Percentiles rank a stretch among this genome's conserved stretches.
Conservation (phyloP, 1,139 yeast genomes). For the Debaryomyces subglobosus region DNA sequence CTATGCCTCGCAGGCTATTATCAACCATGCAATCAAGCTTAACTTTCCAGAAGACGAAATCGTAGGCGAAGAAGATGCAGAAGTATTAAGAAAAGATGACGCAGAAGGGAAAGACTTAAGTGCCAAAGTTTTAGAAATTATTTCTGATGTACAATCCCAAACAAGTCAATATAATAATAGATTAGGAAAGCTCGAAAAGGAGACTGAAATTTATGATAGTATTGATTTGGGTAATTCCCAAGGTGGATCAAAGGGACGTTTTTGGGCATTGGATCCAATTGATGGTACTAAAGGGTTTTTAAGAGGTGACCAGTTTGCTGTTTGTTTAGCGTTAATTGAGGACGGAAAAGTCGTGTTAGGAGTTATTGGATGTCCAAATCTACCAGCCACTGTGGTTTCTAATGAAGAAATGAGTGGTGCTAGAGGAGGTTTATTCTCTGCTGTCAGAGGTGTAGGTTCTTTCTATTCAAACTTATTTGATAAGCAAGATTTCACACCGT, state of each 20-base stretch:
- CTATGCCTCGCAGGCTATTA: constrained; percentile 92
- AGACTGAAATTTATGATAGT: constrained; percentile 58
- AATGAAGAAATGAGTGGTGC: constrained; percentile 41
- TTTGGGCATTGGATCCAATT: constrained; percentile 98
- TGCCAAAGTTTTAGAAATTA: constrained; percentile 52
- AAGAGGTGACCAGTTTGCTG: constrained; percentile 96
- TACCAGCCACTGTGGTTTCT: constrained; percentile 55
- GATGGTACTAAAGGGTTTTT: constrained; percentile 98
- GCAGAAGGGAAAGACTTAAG: constrained; percentile 35
- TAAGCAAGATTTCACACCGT: constrained; percentile 34
- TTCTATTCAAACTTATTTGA: constrained; percentile 53
- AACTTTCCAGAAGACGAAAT: constrained; percentile 84
- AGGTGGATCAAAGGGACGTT: constrained; percentile 79
- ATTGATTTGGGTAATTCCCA: constrained; percentile 78
- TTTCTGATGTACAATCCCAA: constrained; percentile 46
- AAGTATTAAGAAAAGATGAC: constrained; percentile 54
- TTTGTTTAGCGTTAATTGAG: constrained; percentile 85
- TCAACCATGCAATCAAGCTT: constrained; percentile 76
- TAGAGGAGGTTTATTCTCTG: constrained; percentile 75
- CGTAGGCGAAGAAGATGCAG: constrained; percentile 94
- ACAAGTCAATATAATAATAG: constrained; percentile 25
- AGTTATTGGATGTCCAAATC: constrained; percentile 94
- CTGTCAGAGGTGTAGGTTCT: constrained; percentile 75
- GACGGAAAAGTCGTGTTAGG: constrained; percentile 87
- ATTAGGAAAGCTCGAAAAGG: constrained; percentile 47